Conservation (phyloP, 805 yeast species). For the Wickerhamomyces mucosus region DNA sequence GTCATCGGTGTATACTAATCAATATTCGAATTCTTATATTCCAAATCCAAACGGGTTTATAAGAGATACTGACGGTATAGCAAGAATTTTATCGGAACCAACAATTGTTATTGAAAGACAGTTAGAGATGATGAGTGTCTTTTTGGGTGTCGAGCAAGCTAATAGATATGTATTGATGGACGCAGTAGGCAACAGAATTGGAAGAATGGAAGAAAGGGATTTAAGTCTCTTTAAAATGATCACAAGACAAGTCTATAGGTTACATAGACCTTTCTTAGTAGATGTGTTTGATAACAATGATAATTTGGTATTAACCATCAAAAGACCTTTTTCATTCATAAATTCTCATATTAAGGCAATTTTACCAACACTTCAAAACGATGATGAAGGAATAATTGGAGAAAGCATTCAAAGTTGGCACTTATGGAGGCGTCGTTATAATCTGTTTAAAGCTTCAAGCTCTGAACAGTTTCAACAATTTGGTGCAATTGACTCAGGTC, state of each 20-base stretch:
- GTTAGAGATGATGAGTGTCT: constrained; percentile 78
- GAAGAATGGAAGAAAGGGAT: constrained; percentile 77
- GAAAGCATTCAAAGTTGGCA: constrained; percentile 94
- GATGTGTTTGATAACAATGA: constrained; percentile 62
- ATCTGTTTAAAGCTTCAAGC: constrained; percentile 45
- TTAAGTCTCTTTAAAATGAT: constrained; percentile 42
- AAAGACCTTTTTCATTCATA: constrained; percentile 78
- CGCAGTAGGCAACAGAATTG: constrained; percentile 63
- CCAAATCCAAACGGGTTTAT: constrained; percentile 25
- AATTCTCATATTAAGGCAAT: constrained; percentile 78
- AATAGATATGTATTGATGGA: constrained; percentile 70
- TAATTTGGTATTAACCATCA: constrained; percentile 51
- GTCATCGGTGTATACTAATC: not conserved
- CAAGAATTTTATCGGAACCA: constrained; percentile 62
- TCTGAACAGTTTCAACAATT: constrained; percentile 55
- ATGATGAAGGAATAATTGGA: constrained; percentile 50
- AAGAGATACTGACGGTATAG: constrained; percentile 48
- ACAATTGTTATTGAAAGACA: constrained; percentile 81
- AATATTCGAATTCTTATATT: constrained; percentile 28
- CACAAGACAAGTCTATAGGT: constrained; percentile 73
- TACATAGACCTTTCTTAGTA: constrained; percentile 80
- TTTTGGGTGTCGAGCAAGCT: constrained; percentile 88
- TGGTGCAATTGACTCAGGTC: constrained; percentile 82
- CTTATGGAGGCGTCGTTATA: constrained; percentile 83
- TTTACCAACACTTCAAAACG: constrained; percentile 42